Evolutionary conservation across 148 eudicot species (phyloP), one percentile per base, ranked within the genome.

Genomic region (Camellia granthamiana): DNA sequence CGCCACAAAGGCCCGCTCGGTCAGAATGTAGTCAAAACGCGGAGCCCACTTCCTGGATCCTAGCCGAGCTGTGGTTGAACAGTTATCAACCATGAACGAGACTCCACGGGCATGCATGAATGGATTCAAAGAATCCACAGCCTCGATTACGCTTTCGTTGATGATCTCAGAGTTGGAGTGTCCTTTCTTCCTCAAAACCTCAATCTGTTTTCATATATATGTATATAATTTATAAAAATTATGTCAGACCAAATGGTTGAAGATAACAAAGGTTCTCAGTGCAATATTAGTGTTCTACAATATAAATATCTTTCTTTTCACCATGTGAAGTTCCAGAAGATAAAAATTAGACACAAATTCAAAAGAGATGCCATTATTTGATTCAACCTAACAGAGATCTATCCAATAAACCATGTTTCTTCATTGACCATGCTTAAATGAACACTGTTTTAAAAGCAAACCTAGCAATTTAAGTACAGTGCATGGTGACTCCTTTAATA

Each of bases 31-130:
- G 54, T 95, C 97, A 16, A 95, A 95, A 14, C 98, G 88, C 4
- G 98, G 98, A 75, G 99, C 98, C 99, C 99, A 95, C 83, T 95
- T 95, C 84, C 99, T 89, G 56, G 99, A 92, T 44, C 99, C 99
- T 16, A 95, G 84, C 52, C 99, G 88, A 18, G 97, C 98, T 1
- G 99, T 95, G 64, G 99, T 95, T 12, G 99, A 95, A 75, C 99
- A 95, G 82, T 95, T 95, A 81, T 30, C 38, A 30, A 30, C 38
- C 38, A 30, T 30, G 38, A 30, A 30, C 38, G 38, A 30, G 38
- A 30, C 38, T 30, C 38, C 38, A 30, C 38, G 38, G 18, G 99
- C 99, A 73, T 95, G 99, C 99, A 95, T 95, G 92, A 95, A 95
- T 18, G 99, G 99, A 85, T 95, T 95, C 81, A 95, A 83, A 14